These are phyloP conservation scores for Lathyrus sativus DNA, from an alignment of 306 rosid genomes.

Conservation along the genomic window DNA sequence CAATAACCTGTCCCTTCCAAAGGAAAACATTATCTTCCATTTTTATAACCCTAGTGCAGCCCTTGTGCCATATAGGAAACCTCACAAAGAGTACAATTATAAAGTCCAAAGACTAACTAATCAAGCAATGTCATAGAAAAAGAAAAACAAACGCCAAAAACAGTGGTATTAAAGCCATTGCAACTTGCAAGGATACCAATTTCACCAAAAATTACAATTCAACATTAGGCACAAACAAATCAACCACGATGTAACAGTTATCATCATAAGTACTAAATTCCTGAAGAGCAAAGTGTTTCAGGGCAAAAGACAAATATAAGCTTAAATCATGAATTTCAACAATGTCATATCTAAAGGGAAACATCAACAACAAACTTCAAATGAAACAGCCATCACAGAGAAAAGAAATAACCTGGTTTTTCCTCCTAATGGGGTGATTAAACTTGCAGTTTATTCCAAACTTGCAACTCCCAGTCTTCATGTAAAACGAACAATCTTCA, in stretches of 20 bases:
- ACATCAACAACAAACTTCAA: slow-evolving; percentile 13
- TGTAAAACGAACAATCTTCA: slow-evolving; percentile 81
- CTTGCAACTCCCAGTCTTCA: slow-evolving; percentile 86
- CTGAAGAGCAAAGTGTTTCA: not conserved
- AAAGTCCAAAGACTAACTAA: slow-evolving; percentile 2
- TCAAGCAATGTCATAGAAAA: slow-evolving; percentile 19
- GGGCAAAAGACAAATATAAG: slow-evolving; percentile 19
- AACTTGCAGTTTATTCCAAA: slow-evolving; percentile 88
- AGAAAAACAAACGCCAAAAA: slow-evolving; percentile 28
- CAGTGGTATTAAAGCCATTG: slow-evolving; percentile 19
- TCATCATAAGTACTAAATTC: too few species aligned
- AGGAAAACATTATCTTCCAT: not conserved
- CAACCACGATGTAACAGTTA: not conserved
- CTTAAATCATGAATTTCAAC: slow-evolving; percentile 3
- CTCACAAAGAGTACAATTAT: slow-evolving; percentile 1
- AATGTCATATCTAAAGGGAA: not conserved
- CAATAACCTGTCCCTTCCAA: slow-evolving; percentile 24
- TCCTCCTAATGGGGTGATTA: slow-evolving; percentile 78
- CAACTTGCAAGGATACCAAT: slow-evolving; percentile 7
- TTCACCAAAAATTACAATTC: slow-evolving; percentile 13
- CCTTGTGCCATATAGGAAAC: slow-evolving; percentile 2
- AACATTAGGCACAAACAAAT: slow-evolving; percentile 7
- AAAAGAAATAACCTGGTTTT: slow-evolving; percentile 57
- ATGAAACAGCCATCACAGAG: not conserved
- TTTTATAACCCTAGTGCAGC: slow-evolving; percentile 21